phyloP scores from a whole-genome alignment of 441 rosid genomes.

The Rhodomyrtus psidioides region DNA sequence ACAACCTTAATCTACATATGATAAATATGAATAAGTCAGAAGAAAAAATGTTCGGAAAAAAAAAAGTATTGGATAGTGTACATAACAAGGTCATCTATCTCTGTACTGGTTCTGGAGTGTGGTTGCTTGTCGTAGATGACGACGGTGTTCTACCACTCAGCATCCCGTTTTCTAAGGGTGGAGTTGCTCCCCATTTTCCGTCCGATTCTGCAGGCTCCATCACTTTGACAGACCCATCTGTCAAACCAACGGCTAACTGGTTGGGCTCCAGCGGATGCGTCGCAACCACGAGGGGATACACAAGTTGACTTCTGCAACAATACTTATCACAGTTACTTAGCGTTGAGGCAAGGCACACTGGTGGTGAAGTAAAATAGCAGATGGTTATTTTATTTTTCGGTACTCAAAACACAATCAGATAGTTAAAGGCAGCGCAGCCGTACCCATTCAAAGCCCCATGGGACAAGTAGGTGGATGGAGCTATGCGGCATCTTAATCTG shows the following conservation, averaged over 20 bases:
- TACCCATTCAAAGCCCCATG: slow-evolving; percentile 56
- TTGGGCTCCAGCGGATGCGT: slow-evolving; percentile 73
- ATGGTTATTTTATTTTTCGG: neutral
- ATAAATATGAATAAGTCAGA: neutral
- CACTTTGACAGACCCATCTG: slow-evolving; percentile 69
- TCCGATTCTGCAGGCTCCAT: slow-evolving; percentile 74
- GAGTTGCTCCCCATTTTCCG: slow-evolving; percentile 64
- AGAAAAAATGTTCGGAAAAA: neutral
- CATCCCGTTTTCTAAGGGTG: neutral
- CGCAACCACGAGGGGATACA: slow-evolving; percentile 68
- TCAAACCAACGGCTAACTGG: slow-evolving; percentile 74
- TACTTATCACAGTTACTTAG: neutral
- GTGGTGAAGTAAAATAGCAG: neutral
- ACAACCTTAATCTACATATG: neutral
- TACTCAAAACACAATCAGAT: neutral
- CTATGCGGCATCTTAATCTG: slow-evolving; percentile 66
- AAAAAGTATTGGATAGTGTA: neutral
- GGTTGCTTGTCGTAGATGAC: neutral
- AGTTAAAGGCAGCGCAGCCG: neutral
- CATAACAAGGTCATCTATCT: neutral
- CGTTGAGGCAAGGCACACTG: neutral
- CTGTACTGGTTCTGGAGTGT: neutral
- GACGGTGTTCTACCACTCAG: neutral
- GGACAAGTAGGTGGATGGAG: slow-evolving; percentile 61
- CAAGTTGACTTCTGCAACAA: slow-evolving; percentile 48